Evolutionary conservation across 78 protist genomes (phyloP), one percentile per base, ranked within the genome.

Genomic region (Protostelium mycophagum): DNA sequence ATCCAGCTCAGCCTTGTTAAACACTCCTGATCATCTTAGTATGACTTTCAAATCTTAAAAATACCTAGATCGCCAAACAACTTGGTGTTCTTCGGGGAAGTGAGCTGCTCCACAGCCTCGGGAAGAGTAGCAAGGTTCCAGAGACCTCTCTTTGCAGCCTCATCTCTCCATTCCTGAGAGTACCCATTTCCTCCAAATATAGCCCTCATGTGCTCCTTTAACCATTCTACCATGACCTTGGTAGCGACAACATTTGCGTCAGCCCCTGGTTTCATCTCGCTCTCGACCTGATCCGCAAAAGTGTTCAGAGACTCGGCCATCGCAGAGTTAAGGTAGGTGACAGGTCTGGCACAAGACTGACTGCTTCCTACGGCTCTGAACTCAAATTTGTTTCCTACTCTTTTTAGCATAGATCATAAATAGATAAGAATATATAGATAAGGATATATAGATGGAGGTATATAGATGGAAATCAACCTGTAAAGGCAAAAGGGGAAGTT

Each of bases 401-500:
- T 86, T 86, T 29, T 28, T 86, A 86, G n/a, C 29, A 28, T 35
- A 28, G 28, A 86, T 28, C 28, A 29, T 28, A 86, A 86, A 28
- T 29, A 35, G 29, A 35, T 86, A 35, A n/a, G n/a, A n/a, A n/a
- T n/a, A n/a, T n/a, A n/a, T n/a, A n/a, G n/a, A n/a, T n/a, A n/a
- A n/a, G n/a, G n/a, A n/a, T n/a, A n/a, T n/a, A n/a, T n/a, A n/a
- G n/a, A n/a, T 31, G 84, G 37, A 86, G 28, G 87, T 28, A 28
- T 31, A 86, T 90, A 85, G 16, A 16, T 51, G 16, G 16, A 51
- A 51, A 16, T 51, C 16, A 5, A 51, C 98, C 98, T 38, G 97
- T 95, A 91, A 96, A 97, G 28, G 99, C 97, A 85, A 98, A 96
- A 37, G 99, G 98, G 1, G 98, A 93, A 37, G 99, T 98, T 87